phyloP scores from a whole-genome alignment of 139 green algal species.

The Chloropicon primus region DNA sequence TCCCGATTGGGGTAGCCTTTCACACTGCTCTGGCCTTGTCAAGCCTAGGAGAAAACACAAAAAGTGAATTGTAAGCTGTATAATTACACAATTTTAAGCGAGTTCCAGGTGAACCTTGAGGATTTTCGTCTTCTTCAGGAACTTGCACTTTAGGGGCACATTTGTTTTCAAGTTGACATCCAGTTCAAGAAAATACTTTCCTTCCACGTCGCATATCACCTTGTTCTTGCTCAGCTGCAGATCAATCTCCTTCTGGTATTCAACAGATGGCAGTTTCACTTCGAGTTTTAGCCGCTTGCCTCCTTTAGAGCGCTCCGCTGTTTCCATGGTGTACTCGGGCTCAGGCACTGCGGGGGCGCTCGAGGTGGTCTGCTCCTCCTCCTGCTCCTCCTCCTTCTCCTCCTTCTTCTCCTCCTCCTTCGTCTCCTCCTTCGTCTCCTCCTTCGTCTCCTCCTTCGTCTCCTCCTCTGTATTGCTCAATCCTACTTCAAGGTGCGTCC shows the following conservation, averaged over 20 bases:
- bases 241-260: not conserved
- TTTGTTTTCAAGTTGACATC: not conserved
- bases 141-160: not conserved
- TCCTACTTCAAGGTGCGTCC: no score
- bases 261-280: not conserved
- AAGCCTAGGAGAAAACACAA: no score
- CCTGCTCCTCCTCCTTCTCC: not conserved
- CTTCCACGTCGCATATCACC: not conserved
- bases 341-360: no score
- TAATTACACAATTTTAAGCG: not conserved
- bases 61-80: no score
- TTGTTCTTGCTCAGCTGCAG: not conserved
- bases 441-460: no score
- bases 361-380: not conserved
- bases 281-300: not conserved
- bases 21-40: constrained; percentile 57
- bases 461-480: no score
- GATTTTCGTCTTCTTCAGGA: not conserved
- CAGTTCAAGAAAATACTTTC: not conserved
- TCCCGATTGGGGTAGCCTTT: constrained; percentile 53
- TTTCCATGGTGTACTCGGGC: not conserved
- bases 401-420: not conserved
- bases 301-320: not conserved
- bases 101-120: not conserved
- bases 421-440: no score